A percentile compares a stretch with the other conserved stretches of the same genome.
These are phyloP conservation scores for Solanum medicagineum DNA, from an alignment of 257 asterid genomes.

Conservation along the genomic window DNA sequence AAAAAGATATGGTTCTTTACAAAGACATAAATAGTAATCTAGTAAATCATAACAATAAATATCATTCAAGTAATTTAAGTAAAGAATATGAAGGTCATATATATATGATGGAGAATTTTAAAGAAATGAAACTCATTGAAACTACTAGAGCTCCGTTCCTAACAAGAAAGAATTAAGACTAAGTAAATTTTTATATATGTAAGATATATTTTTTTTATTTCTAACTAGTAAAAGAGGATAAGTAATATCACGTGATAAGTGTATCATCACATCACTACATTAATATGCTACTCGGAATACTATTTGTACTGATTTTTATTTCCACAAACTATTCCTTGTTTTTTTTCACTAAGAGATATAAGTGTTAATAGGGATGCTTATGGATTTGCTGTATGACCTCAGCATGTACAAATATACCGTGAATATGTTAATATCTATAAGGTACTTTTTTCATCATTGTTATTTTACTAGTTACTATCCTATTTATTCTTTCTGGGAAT, in stretches of 20 bases:
- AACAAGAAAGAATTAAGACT: not conserved
- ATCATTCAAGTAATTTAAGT: not conserved
- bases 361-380: slow-evolving; percentile 71
- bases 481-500: not conserved
- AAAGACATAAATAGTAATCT: not conserved
- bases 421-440: slow-evolving; percentile 83
- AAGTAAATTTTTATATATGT: not conserved
- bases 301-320: not conserved
- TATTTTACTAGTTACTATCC: not conserved
- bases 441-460: slow-evolving; percentile 20
- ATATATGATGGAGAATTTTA: not conserved
- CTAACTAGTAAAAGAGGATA: not conserved
- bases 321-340: not conserved
- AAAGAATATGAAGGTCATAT: not conserved
- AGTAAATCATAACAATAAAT: not conserved
- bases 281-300: not conserved
- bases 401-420: slow-evolving; percentile 76
- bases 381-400: slow-evolving; percentile 92
- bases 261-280: not conserved
- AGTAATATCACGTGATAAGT: not conserved
- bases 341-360: slow-evolving; percentile 2
- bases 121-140: not conserved
- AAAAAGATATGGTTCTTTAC: not conserved
- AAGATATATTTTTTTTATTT: not conserved
- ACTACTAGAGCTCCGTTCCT: not conserved